Evolutionary conservation across 1,284 basidiomycete genomes (phyloP), one percentile per base, ranked within the genome.

Genomic region (Microbotryum scabiosae): DNA sequence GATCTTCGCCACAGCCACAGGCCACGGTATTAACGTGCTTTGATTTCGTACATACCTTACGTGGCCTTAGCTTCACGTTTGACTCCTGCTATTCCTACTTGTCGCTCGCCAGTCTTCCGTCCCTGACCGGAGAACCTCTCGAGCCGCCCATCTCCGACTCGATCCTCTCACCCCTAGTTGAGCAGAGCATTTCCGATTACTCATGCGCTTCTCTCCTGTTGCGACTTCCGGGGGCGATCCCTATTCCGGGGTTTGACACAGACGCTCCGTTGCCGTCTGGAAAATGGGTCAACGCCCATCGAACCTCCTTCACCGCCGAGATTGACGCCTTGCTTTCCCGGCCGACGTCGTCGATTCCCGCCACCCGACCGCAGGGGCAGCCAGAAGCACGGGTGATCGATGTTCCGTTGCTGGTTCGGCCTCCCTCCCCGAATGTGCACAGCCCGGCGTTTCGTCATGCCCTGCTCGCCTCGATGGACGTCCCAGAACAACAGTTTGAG

Each of bases 81-180:
- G 85, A 88, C 73, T 85, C 86, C 0, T 85, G 87, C 12, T 88
- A 85, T 71, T 86, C 85, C 66, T 87, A 84, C 65, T 82, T 88
- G 23, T 80, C 83, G 2, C 82, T 82, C 0, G 72, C 77, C 71
- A 49, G 71, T 66, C 62, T 60, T 1, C 60, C 60, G 26, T 56
- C 62, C 41, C 41, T 55, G n/a, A 65, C 77, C n/a, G 64, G 50
- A 6, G 67, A 72, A 12, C 66, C 69, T n/a, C 72, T 73, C 6
- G 85, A 86, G 65, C 72, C 75, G 21, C 83, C 85, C 0, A 77
- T 87, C 18, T 72, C 82, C 5, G 67, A 74, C 16, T 71, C 75
- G 1, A 76, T 79, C 21, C 75, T 88, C 20, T 75, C 74, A 3
- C 83, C 84, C 12, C 78, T 87, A 5, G 84, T 87, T 9, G 72